A percentile compares a stretch with the other conserved stretches of the same genome.
phyloP scores from a whole-genome alignment of 2,329 filamentous ascomycete species.

The Sporothrix luriei region DNA sequence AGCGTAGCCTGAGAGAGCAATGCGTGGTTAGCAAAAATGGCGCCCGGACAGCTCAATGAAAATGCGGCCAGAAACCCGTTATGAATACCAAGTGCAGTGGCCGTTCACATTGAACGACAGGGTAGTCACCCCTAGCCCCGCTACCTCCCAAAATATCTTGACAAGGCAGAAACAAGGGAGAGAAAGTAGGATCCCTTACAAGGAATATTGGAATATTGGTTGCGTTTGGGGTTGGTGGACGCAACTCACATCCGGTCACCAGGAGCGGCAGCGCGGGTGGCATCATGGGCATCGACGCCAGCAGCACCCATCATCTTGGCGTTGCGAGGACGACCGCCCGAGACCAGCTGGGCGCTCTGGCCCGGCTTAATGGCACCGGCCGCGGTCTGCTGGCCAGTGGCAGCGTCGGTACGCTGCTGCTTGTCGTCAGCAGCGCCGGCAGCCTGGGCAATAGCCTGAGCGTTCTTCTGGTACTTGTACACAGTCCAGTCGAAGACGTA shows the following conservation, averaged over 20 bases:
- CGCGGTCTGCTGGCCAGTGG: conserved; percentile 62
- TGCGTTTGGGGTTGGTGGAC: conserved; percentile 57
- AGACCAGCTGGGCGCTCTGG: conserved; percentile 69
- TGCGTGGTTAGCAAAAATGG: neutral
- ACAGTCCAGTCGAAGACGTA: conserved; percentile 99
- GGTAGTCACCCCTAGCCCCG: conserved; percentile 24
- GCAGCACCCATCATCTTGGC: conserved; percentile 75
- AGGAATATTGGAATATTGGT: conserved; percentile 68
- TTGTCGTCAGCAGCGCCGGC: conserved; percentile 79
- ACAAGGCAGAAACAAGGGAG: conserved; percentile 70
- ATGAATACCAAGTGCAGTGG: conserved; percentile 8
- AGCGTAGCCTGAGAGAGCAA: conserved; percentile 63
- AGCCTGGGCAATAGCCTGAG: conserved; percentile 87
- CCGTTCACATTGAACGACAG: conserved; percentile 23
- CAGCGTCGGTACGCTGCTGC: conserved; percentile 65
- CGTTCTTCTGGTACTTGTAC: conserved; percentile 99
- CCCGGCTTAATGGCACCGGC: conserved; percentile 49
- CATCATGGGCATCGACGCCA: conserved; percentile 68
- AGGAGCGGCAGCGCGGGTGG: conserved; percentile 74
- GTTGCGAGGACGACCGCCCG: conserved; percentile 77
- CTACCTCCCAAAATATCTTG: conserved; percentile 28
- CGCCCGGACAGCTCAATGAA: too few species aligned
- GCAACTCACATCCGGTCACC: conserved; percentile 95
- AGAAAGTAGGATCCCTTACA: conserved; percentile 86
- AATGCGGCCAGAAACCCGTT: neutral